These are phyloP conservation scores for Epichloe brachyelytri DNA, from an alignment of 2,329 filamentous ascomycete species.

Conservation along the genomic window DNA sequence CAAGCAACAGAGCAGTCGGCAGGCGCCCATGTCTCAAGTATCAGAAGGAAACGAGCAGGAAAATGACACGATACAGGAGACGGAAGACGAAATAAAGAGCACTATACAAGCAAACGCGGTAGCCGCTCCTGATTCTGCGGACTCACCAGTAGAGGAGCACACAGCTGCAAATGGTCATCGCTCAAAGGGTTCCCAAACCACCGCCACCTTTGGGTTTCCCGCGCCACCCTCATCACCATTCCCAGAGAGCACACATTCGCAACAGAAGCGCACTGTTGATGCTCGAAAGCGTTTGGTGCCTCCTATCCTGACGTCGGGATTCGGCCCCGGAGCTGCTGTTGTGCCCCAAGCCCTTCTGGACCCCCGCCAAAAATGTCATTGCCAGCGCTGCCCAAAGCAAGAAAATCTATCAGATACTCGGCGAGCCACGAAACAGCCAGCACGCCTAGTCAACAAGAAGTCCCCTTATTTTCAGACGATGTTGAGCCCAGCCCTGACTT, in stretches of 20 bases:
- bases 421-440: conserved; percentile 1
- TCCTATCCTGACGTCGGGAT: neutral
- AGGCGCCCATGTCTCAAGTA: conserved; percentile 30
- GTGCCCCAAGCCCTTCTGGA: neutral
- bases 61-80: neutral
- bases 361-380: conserved; percentile 4
- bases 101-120: neutral
- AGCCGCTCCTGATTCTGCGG: neutral
- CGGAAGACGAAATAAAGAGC: neutral
- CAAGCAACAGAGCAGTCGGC: conserved; percentile 43
- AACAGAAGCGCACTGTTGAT: neutral
- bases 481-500: conserved; percentile 24
- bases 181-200: conserved; percentile 18
- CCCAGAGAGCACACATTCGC: neutral
- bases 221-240: conserved; percentile 15
- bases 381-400: conserved; percentile 3
- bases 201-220: conserved; percentile 22
- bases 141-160: neutral
- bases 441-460: conserved; percentile 13
- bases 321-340: neutral
- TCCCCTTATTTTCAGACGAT: conserved; percentile 17
- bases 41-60: conserved; percentile 19
- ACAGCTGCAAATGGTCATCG: conserved; percentile 8
- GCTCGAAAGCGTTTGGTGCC: neutral
- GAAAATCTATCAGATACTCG: neutral